Conservation (phyloP, 306 rosid species). For the Lagenaria siceraria region DNA sequence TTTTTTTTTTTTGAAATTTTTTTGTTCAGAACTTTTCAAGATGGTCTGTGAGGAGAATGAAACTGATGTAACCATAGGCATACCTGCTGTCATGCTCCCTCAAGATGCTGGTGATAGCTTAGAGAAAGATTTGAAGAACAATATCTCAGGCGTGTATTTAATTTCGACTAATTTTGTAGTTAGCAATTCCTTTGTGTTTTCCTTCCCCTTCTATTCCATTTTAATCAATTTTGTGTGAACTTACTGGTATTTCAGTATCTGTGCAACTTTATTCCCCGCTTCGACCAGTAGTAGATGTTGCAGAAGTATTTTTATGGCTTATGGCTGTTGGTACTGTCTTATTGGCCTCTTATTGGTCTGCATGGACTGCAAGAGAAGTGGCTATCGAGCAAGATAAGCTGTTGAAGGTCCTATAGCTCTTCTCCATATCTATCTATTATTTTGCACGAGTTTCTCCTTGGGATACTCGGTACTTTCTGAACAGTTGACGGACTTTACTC, state of each 20-base stretch:
- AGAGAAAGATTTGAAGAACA: constrained; percentile 44
- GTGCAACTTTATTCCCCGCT: constrained; percentile 93
- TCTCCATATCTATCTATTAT: constrained; percentile 5
- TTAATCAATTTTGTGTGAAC: background rate
- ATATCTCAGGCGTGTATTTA: constrained; percentile 39
- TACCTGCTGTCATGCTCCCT: constrained; percentile 98
- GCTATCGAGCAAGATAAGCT: constrained; percentile 82
- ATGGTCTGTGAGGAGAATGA: constrained; percentile 84
- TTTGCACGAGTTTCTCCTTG: background rate
- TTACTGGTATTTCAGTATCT: constrained; percentile 46
- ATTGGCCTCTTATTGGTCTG: constrained; percentile 94
- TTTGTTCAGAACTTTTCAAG: constrained; percentile 77
- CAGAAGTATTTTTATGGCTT: constrained; percentile 97
- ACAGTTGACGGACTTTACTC: constrained; percentile 5
- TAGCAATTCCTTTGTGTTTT: background rate
- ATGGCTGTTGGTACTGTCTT: constrained; percentile 98
- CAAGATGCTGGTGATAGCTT: constrained; percentile 61
- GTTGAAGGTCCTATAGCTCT: constrained; percentile 43
- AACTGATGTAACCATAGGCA: constrained; percentile 58
- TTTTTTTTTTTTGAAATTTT: constrained; percentile 2
- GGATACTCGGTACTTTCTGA: constrained; percentile 7
- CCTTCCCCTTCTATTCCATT: background rate
- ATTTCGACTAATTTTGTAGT: background rate
- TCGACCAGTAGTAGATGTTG: constrained; percentile 91
- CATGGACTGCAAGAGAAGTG: constrained; percentile 88